Evolutionary conservation across 2,329 filamentous ascomycete species (phyloP).

Genomic region (Rhynchosporium secalis): DNA sequence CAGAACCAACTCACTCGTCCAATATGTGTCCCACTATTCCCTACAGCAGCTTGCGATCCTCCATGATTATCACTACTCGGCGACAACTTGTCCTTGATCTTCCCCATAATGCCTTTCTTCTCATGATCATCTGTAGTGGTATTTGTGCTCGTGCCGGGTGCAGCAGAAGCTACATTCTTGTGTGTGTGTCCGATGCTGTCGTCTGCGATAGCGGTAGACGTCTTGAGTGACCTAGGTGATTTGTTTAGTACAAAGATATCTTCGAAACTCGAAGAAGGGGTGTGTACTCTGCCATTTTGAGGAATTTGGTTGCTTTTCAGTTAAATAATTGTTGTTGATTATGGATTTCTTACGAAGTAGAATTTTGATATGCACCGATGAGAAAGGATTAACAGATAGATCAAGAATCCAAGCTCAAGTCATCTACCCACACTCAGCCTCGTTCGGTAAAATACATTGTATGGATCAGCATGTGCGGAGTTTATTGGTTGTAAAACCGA

Average conservation of each 20-base stretch:
- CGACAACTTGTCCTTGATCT: slow-evolving; percentile 17
- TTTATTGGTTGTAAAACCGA: neutral
- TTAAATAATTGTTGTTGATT: neutral
- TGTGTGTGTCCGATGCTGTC: slow-evolving; percentile 2
- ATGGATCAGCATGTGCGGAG: neutral
- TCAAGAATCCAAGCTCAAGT: neutral
- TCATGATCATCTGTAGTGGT: neutral
- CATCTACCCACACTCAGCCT: neutral
- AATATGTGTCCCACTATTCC: slow-evolving; percentile 1
- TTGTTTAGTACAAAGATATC: neutral
- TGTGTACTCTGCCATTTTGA: slow-evolving; percentile 3
- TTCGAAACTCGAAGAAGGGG: neutral
- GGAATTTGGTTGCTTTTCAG: neutral
- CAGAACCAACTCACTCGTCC: neutral
- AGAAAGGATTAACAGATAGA: neutral
- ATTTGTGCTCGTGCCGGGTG: neutral
- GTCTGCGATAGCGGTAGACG: neutral
- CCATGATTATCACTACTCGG: slow-evolving; percentile 1
- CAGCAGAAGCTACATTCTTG: neutral
- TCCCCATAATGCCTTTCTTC: slow-evolving; percentile 13
- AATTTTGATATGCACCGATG: neutral
- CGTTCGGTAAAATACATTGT: neutral
- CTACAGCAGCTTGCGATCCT: neutral
- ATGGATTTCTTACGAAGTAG: neutral
- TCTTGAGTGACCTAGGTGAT: neutral